Evolutionary conservation across 441 rosid species (phyloP).

Genomic region (Mallotus repandus): DNA sequence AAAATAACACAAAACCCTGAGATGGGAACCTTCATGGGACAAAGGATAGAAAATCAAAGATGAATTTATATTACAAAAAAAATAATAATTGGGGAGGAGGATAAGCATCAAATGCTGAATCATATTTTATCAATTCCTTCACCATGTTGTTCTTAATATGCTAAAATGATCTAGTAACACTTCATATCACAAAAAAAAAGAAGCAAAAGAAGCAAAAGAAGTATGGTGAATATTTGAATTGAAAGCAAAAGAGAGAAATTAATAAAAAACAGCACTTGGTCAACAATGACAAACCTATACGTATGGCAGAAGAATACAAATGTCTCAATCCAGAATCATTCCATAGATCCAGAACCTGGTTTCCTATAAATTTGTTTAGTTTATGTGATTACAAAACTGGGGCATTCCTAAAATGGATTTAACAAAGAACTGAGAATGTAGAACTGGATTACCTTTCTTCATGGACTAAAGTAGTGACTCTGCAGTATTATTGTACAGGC

Average conservation of each 20-base stretch:
- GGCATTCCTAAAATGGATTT: background rate
- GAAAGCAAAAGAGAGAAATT: background rate
- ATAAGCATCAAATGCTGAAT: background rate
- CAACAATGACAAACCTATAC: conserved; percentile 38
- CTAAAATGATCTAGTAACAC: background rate
- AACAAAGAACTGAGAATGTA: background rate
- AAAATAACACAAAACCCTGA: conserved; percentile 46
- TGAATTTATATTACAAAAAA: too few relatives aligned
- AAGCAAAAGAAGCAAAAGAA: too few relatives aligned
- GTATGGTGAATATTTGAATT: background rate
- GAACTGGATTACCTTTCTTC: background rate
- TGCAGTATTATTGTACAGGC: background rate
- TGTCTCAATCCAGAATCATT: conserved; percentile 27
- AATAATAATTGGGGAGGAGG: background rate
- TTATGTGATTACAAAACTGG: background rate
- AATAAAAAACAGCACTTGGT: background rate
- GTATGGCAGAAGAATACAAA: conserved; percentile 32
- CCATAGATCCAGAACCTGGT: conserved; percentile 7
- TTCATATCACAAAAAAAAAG: background rate
- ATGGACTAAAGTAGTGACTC: background rate
- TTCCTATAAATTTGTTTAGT: background rate
- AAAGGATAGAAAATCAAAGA: conserved; percentile 12
- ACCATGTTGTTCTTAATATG: conserved; percentile 11
- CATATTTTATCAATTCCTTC: background rate
- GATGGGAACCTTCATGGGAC: conserved; percentile 45